Evolutionary conservation across 2,329 filamentous ascomycete genomes (phyloP).

Genomic region (Colletotrichum lupini): DNA sequence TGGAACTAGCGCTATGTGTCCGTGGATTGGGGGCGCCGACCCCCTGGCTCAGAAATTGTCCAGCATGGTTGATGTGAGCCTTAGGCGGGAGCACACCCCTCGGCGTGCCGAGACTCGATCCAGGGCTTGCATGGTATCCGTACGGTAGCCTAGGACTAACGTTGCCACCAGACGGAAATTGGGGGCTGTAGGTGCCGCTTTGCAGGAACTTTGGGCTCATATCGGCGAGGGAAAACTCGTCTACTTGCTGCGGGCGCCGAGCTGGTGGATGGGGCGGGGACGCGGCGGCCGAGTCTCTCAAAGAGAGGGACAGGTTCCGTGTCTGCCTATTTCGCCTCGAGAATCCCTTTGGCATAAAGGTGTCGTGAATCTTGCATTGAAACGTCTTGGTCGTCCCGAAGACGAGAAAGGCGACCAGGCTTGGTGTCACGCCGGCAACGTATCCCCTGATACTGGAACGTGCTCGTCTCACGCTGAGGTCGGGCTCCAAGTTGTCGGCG

Average conservation of each 20-base stretch:
- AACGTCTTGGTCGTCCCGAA: conserved; percentile 42
- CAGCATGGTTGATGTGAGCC: background rate
- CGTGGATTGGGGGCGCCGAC: background rate
- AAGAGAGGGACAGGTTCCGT: conserved; percentile 2
- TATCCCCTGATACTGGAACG: conserved; percentile 37
- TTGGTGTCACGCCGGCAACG: conserved; percentile 40
- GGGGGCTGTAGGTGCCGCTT: background rate
- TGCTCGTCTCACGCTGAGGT: conserved; percentile 44
- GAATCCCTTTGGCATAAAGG: conserved; percentile 8
- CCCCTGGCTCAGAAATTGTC: background rate
- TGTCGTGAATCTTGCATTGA: conserved; percentile 12
- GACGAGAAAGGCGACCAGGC: conserved; percentile 39
- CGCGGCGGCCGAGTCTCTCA: background rate
- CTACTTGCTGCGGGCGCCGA: background rate
- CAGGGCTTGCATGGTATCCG: background rate
- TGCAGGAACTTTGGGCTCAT: background rate
- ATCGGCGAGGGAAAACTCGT: conserved; percentile 8
- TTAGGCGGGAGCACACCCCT: background rate
- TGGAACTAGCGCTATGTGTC: background rate
- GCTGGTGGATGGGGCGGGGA: background rate
- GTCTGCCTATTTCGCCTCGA: background rate
- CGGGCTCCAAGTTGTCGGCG: conserved; percentile 40
- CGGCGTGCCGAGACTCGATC: background rate
- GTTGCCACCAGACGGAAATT: background rate
- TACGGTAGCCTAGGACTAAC: conserved; percentile 4